phyloP scores from a whole-genome alignment of 208 protist species.

The Leptomonas pyrrhocoris region DNA sequence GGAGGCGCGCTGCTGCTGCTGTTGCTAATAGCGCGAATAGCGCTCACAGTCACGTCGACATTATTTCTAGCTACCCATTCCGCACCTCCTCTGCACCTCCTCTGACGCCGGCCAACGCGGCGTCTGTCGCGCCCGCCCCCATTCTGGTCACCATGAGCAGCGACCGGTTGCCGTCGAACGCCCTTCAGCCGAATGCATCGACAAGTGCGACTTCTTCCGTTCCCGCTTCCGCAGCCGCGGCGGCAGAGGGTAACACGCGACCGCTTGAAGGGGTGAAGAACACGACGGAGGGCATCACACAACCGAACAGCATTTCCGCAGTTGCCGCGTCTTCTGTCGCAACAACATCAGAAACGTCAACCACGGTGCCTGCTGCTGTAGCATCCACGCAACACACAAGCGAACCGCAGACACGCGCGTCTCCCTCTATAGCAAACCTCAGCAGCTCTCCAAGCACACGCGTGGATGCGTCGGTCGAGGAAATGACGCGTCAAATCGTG shows the following conservation, averaged over 20 bases:
- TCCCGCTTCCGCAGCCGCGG: background rate
- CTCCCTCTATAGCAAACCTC: background rate
- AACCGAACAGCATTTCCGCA: too few relatives aligned
- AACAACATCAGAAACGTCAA: background rate
- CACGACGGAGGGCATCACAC: too few relatives aligned
- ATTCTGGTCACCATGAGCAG: slow-evolving; percentile 36
- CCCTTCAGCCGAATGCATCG: too few relatives aligned
- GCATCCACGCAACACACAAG: background rate
- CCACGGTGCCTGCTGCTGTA: background rate
- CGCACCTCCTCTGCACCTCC: background rate
- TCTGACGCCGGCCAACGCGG: background rate
- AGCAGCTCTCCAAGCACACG: slow-evolving; percentile 1
- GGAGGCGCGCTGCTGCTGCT: slow-evolving; percentile 15
- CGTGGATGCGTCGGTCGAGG: background rate
- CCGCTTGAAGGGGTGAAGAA: too few relatives aligned
- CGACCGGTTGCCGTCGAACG: slow-evolving; percentile 4
- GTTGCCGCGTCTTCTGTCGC: background rate
- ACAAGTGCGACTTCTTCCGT: background rate
- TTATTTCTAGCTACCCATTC: slow-evolving; percentile 27
- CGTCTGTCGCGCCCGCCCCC: background rate
- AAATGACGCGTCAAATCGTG: slow-evolving; percentile 9
- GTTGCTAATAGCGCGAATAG: background rate
- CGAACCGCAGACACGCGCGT: background rate
- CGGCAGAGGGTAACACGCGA: background rate
- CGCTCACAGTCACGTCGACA: background rate